A percentile compares a stretch with the other conserved stretches of the same genome.
Evolutionary conservation across 2,329 filamentous ascomycete genomes (phyloP).

Genomic region (Cercospora citrullina): DNA sequence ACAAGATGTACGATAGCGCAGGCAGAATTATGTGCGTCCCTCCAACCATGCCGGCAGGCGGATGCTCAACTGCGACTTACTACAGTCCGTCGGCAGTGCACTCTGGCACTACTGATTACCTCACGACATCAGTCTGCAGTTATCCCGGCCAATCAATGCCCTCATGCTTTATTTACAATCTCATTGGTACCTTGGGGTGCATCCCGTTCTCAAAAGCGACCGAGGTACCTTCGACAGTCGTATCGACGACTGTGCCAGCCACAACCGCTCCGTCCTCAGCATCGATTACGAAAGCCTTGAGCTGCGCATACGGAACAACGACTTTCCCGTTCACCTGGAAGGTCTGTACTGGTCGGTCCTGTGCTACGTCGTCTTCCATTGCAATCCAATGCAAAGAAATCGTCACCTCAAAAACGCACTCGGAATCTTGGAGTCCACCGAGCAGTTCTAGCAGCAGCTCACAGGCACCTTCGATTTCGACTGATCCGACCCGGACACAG

Average conservation of each 20-base stretch:
- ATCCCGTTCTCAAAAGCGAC: not conserved
- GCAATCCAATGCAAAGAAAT: conserved; percentile 1
- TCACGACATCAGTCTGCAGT: conserved; percentile 1
- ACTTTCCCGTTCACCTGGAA: conserved; percentile 7
- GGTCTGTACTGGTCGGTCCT: not conserved
- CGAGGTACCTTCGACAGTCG: not conserved
- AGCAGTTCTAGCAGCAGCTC: not conserved
- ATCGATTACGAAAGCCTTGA: not conserved
- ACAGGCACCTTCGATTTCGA: not conserved
- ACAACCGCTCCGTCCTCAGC: not conserved
- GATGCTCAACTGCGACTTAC: conserved; percentile 9
- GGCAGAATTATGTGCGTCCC: not conserved
- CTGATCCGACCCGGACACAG: not conserved
- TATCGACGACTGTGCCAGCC: not conserved
- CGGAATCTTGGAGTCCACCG: conserved; percentile 1
- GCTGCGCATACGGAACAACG: conserved; percentile 8
- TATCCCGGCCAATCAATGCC: not conserved
- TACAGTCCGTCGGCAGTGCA: not conserved
- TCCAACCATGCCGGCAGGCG: not conserved
- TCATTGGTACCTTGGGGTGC: not conserved
- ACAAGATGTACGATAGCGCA: not conserved
- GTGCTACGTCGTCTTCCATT: conserved; percentile 1
- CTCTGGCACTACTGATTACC: not conserved
- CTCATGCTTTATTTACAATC: not conserved
- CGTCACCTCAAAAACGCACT: not conserved